phyloP scores from a whole-genome alignment of 2,329 filamentous ascomycete species.

The Davidsoniella neocaledoniae region DNA sequence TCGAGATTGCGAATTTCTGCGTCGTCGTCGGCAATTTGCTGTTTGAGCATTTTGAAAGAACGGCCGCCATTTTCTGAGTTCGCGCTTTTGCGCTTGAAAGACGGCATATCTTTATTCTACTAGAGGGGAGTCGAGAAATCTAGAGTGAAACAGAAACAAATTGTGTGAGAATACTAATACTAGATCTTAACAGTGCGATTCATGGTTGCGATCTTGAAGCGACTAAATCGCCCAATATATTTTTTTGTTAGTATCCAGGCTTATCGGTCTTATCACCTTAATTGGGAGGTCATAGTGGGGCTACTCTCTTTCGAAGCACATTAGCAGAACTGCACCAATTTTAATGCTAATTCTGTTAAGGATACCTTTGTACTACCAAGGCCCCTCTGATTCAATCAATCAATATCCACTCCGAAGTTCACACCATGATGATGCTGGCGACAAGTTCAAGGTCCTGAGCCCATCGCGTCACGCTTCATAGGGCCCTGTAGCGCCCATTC shows the following conservation, averaged over 20 bases:
- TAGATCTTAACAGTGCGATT: neutral
- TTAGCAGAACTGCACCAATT: too few relatives aligned
- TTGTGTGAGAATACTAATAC: neutral
- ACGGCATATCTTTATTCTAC: neutral
- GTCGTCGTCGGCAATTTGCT: constrained; percentile 62
- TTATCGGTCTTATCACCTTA: constrained; percentile 11
- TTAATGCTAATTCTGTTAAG: too few relatives aligned
- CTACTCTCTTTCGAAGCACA: neutral
- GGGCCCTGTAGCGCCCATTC: neutral
- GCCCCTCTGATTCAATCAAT: neutral
- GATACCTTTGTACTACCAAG: too few relatives aligned
- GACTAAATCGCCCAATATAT: constrained; percentile 3
- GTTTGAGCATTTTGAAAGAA: constrained; percentile 25
- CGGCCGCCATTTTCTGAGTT: constrained; percentile 2
- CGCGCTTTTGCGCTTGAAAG: constrained; percentile 6
- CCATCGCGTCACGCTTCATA: too few relatives aligned
- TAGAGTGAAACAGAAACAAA: neutral
- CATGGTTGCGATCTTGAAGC: neutral
- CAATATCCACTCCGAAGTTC: neutral
- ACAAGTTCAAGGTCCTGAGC: too few relatives aligned
- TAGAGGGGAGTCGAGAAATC: neutral
- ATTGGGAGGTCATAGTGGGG: constrained; percentile 7
- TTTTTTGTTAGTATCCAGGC: constrained; percentile 3
- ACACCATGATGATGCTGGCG: neutral
- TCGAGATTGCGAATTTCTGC: constrained; percentile 77